Evolutionary conservation across 2,329 filamentous ascomycete genomes (phyloP).

Genomic region (Cryphonectria radicalis): DNA sequence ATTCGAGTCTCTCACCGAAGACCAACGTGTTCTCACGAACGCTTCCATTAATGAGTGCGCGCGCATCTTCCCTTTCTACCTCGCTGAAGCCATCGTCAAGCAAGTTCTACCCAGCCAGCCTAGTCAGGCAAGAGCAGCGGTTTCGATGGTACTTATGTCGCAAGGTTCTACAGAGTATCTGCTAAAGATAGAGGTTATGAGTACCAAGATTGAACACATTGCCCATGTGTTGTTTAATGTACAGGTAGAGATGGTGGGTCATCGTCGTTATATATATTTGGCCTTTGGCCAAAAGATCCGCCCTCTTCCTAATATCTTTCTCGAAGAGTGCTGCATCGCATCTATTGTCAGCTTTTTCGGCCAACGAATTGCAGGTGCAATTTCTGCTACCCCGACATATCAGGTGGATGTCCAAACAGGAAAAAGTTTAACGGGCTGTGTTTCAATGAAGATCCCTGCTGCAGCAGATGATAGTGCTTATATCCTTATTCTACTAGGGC

Average conservation of each 20-base stretch:
- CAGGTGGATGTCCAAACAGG: background rate
- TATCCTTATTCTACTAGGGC: background rate
- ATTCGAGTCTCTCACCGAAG: background rate
- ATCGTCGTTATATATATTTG: conserved; percentile 8
- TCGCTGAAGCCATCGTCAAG: background rate
- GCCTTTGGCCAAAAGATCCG: conserved; percentile 1
- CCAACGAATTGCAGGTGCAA: background rate
- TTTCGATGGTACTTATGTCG: background rate
- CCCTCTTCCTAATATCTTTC: background rate
- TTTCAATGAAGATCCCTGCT: background rate
- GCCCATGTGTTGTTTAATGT: background rate
- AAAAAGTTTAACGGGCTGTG: background rate
- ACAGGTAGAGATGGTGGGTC: conserved; percentile 5
- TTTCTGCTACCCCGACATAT: background rate
- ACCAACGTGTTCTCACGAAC: background rate
- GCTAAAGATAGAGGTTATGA: background rate
- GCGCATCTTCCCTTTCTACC: background rate
- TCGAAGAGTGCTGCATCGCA: conserved; percentile 6
- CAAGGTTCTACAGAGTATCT: background rate
- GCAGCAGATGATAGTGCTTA: background rate
- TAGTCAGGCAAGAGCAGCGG: background rate
- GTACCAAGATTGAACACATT: background rate
- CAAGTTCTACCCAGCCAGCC: background rate
- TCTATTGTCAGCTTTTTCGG: background rate
- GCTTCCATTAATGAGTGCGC: background rate